Evolutionary conservation across 1,284 basidiomycete genomes (phyloP).

Genomic region (Microbotryum scabiosae): DNA sequence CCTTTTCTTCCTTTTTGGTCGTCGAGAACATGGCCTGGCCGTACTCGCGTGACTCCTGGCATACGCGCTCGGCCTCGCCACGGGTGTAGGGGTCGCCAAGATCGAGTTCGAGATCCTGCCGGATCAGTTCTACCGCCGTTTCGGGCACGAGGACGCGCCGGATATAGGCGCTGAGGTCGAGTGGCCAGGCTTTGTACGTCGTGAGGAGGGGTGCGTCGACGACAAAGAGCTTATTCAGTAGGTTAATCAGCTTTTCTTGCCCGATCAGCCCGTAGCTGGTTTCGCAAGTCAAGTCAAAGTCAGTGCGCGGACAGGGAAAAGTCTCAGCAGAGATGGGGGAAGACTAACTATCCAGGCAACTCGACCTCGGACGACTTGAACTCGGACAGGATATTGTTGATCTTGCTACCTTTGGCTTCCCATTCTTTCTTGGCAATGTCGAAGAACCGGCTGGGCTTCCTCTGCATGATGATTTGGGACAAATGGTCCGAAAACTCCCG

Average conservation of each 20-base stretch:
- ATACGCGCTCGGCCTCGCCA: slow-evolving; percentile 6
- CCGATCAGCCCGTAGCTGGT: slow-evolving; percentile 32
- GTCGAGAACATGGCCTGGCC: slow-evolving; percentile 25
- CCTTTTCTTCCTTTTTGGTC: slow-evolving; percentile 2
- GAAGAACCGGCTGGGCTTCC: slow-evolving; percentile 11
- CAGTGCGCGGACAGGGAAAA: not conserved
- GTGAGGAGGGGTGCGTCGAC: slow-evolving; percentile 17
- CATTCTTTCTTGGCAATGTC: slow-evolving; percentile 19
- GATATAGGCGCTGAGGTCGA: slow-evolving; percentile 24
- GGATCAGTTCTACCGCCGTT: slow-evolving; percentile 27
- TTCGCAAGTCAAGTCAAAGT: not conserved
- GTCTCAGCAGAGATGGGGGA: too few relatives aligned
- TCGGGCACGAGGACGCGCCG: slow-evolving; percentile 34
- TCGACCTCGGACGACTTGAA: slow-evolving; percentile 28
- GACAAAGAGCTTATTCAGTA: slow-evolving; percentile 12
- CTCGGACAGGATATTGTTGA: slow-evolving; percentile 19
- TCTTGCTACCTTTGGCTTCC: slow-evolving; percentile 13
- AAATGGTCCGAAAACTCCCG: slow-evolving; percentile 4
- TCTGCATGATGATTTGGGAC: slow-evolving; percentile 8
- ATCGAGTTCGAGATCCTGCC: slow-evolving; percentile 11
- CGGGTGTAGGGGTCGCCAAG: not conserved
- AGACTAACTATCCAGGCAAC: slow-evolving; percentile 32
- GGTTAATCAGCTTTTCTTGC: slow-evolving; percentile 17
- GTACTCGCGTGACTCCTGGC: slow-evolving; percentile 20
- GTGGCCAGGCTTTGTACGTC: not conserved